Percentiles rank a stretch among this genome's conserved stretches.
Evolutionary conservation across 495 filamentous ascomycete species (phyloP).

Genomic region (Aspergillus affinis): DNA sequence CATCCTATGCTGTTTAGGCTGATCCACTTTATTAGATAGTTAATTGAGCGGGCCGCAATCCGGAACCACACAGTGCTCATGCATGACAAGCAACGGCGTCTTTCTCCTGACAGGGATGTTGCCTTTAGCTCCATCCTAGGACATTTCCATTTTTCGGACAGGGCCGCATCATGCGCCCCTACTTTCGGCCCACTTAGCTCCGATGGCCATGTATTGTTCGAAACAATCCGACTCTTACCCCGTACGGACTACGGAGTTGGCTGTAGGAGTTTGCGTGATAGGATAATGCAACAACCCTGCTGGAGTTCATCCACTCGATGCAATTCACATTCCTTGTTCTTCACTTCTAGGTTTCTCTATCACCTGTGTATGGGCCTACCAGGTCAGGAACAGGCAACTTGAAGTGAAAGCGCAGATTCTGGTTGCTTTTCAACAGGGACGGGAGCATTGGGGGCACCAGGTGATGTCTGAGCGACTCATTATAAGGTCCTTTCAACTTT

Average conservation of each 20-base stretch:
- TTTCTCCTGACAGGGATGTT: background rate
- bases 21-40: background rate
- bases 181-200: background rate
- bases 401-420: background rate
- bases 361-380: background rate
- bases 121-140: background rate
- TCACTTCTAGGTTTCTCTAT: background rate
- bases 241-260: background rate
- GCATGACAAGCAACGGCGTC: background rate
- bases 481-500: background rate
- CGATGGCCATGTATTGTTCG: background rate
- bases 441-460: background rate
- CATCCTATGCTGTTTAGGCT: background rate
- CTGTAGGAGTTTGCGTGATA: background rate
- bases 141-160: background rate
- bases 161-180: background rate
- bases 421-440: background rate
- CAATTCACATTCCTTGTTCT: background rate
- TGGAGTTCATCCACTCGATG: background rate
- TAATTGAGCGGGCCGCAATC: background rate
- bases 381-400: background rate
- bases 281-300: background rate
- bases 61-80: too few species aligned
- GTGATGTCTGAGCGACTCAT: background rate
- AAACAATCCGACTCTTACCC: background rate